Evolutionary conservation across 305 asterid species (phyloP), one percentile per base, ranked within the genome.

Genomic region (Rubia tinctorum): DNA sequence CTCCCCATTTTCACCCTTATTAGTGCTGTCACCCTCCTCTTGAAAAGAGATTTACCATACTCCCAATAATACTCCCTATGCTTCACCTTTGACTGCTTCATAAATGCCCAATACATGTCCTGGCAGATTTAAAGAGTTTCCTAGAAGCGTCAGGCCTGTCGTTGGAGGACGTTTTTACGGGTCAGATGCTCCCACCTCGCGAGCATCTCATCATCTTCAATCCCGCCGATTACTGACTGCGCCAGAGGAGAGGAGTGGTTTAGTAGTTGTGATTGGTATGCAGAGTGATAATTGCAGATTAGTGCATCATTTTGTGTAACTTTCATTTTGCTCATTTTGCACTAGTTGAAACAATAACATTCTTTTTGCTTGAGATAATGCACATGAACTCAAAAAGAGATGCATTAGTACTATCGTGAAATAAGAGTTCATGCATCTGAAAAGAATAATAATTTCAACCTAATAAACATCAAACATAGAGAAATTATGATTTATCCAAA

Each of bases 81-180:
- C 80, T 87, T 86, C 45, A 53, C 65, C 81, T 78, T 93, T 63
- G 89, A 75, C 68, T 93, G 96, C 83, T 93, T 97, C 96, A 93
- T 91, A 66, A 88, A 77, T 49, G 84, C 81, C 98, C 96, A 93
- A 80, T 89, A 93, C 63, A 84, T 82, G 74, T 93, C 91, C 69
- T 87, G 86, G 79, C 88, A 91, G 66, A 91, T 39, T 85, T 82
- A 15, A 83, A 70, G 40, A 93, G 84, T 80, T 91, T 90, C 73
- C 80, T 87, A 18, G n/a, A 73, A 56, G 55, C 93, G 85, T 22
- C 88, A 87, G 51, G 78, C 59, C 40, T 97, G 86, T 27, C 97
- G 92, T n/a, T 61, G 81, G 34, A 89, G 43, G 68, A 91, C 87
- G 69, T 93, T 93, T 58, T 79, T 25, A 51, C 89, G 88, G 78